phyloP scores from a whole-genome alignment of 2,329 filamentous ascomycete species.

The Aureobasidium sp. region DNA sequence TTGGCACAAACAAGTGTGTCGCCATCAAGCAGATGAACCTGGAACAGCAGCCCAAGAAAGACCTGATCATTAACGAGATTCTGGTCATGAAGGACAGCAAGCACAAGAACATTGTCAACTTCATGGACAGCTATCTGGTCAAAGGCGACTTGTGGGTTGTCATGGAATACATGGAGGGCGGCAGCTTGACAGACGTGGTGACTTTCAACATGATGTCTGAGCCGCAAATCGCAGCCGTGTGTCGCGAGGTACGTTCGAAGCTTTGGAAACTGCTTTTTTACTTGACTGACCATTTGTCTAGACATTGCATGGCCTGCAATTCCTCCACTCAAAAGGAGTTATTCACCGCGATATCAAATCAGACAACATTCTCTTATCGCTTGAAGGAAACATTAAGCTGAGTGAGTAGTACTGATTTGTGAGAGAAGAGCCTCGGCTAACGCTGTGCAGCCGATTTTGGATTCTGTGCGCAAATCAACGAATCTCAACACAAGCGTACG shows the following conservation, averaged over 20 bases:
- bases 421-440: conserved; percentile 17
- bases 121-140: conserved; percentile 92
- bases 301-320: conserved; percentile 84
- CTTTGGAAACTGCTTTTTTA: conserved; percentile 21
- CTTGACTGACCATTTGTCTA: conserved; percentile 25
- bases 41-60: conserved; percentile 97
- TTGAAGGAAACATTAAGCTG: conserved; percentile 94
- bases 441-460: conserved; percentile 74
- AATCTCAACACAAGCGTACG: conserved; percentile 91
- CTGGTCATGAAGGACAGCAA: conserved; percentile 98
- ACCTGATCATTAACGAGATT: conserved; percentile 98
- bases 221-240: conserved; percentile 92
- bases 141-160: conserved; percentile 93
- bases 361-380: conserved; percentile 89
- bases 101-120: conserved; percentile 98
- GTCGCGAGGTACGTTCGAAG: conserved; percentile 55
- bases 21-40: conserved; percentile 99
- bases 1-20: conserved; percentile 75
- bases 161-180: conserved; percentile 99
- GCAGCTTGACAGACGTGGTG: conserved; percentile 93
- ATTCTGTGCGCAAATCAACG: conserved; percentile 97
- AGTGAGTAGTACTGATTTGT: conserved; percentile 52
- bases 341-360: conserved; percentile 99
- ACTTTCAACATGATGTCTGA: conserved; percentile 99
- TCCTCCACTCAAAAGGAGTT: conserved; percentile 93